These are phyloP conservation scores for Neurospora sp. DNA, from an alignment of 495 filamentous ascomycete species.

Conservation along the genomic window DNA sequence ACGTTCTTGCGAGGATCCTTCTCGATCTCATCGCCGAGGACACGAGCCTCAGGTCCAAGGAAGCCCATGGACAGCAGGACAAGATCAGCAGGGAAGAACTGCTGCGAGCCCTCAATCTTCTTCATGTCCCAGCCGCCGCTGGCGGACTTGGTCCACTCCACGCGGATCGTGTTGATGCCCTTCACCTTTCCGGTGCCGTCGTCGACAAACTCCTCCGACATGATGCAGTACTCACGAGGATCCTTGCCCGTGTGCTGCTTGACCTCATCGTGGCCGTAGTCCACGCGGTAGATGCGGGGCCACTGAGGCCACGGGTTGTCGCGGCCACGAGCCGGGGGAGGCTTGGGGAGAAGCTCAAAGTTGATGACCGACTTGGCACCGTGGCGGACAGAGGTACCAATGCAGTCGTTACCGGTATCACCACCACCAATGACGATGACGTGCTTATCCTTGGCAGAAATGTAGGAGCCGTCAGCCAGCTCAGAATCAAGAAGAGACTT, in stretches of 20 bases:
- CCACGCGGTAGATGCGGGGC: slow-evolving; percentile 96
- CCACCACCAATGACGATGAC: slow-evolving; percentile 97
- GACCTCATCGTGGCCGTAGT: slow-evolving; percentile 96
- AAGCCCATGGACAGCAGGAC: slow-evolving; percentile 98
- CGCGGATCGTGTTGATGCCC: slow-evolving; percentile 95
- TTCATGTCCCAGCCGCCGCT: slow-evolving; percentile 99
- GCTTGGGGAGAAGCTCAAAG: slow-evolving; percentile 94
- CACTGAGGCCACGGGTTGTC: slow-evolving; percentile 99
- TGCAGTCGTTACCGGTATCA: slow-evolving; percentile 99
- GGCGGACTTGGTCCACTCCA: slow-evolving; percentile 90
- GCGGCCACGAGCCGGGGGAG: slow-evolving; percentile 82
- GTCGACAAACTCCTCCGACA: slow-evolving; percentile 96
- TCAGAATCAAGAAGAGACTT: slow-evolving; percentile 95
- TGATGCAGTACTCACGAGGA: slow-evolving; percentile 96
- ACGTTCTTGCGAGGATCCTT: slow-evolving; percentile 93
- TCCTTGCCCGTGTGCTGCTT: slow-evolving; percentile 97
- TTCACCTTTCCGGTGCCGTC: slow-evolving; percentile 83
- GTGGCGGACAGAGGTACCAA: slow-evolving; percentile 96
- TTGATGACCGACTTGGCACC: slow-evolving; percentile 95
- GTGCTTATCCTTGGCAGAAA: slow-evolving; percentile 93
- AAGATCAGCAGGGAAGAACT: slow-evolving; percentile 96
- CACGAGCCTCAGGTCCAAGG: slow-evolving; percentile 86
- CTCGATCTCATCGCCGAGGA: slow-evolving; percentile 79
- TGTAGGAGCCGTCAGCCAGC: slow-evolving; percentile 77
- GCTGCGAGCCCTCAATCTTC: slow-evolving; percentile 85